Base-by-base conservation (phyloP, 306 rosid species). In the Lablab purpureus region DNA sequence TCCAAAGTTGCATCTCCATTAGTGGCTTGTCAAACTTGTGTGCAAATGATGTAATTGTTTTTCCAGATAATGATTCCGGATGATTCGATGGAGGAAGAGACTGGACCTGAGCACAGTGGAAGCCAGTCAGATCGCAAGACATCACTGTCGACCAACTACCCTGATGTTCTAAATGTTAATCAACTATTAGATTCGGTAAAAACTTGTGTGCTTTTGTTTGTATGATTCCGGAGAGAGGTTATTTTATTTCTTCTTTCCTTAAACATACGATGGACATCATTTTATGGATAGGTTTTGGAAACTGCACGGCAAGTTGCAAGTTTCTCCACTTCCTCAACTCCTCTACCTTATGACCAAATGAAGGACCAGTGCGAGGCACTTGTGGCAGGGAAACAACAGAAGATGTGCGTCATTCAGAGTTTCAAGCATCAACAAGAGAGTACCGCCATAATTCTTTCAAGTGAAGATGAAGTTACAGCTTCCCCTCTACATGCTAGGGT, bases 161-260 rank as follows among this genome's bases (percentile, higher is more conserved):
- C 92, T 1, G 94, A 93, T 71, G 84, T 95, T 83, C 46, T 93
- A 40, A 87, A 88, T 75, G 98, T 93, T 67, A 93, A 89, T 85
- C 97, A 95, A 88, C 98, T 95, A 52, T 76, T 95, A 73, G 99
- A 95, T 89, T 95, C 98, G 78, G 99, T 95, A 91, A 91, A 90
- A 76, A 37, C 73, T 74, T 63, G 78, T 66, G 28, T 66, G 46
- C 19, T 7, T 40, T 76, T 62, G 21, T 80, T 73, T 67, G 19
- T 47, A 50, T 37, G 36, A 27, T 79, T 14, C 59, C 43, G 67
- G 81, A 59, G 68, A 49, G 27, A 17, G 80, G 72, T 37, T 58
- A 67, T 15, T 64, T 13, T 18, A 37, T 60, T 71, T 67, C 54
- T 76, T 74, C 54, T 63, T 77, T 51, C 65, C 81, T 74, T 79